phyloP scores from a whole-genome alignment of 306 rosid genomes.

The Carpinus fangiana region DNA sequence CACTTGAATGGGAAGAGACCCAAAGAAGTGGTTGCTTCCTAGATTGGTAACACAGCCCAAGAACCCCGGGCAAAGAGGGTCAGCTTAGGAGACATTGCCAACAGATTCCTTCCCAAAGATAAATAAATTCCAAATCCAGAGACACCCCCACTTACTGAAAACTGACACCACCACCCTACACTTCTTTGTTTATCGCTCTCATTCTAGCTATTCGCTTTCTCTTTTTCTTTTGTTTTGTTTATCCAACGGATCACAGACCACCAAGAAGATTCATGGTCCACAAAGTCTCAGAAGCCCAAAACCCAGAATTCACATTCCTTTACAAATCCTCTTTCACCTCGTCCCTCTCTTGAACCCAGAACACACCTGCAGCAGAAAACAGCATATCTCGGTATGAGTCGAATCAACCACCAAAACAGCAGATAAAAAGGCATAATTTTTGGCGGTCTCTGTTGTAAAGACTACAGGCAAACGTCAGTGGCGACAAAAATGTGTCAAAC shows the following conservation, averaged over 20 bases:
- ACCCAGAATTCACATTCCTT: slow-evolving; percentile 41
- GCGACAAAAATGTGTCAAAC: not conserved
- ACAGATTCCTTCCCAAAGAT: slow-evolving; percentile 40
- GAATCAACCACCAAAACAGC: slow-evolving; percentile 29
- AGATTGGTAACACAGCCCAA: slow-evolving; percentile 60
- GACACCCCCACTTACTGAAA: slow-evolving; percentile 67
- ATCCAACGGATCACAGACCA: slow-evolving; percentile 34
- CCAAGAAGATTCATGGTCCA: slow-evolving; percentile 28
- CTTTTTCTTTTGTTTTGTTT: slow-evolving; percentile 29
- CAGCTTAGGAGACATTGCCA: slow-evolving; percentile 66
- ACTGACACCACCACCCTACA: slow-evolving; percentile 74
- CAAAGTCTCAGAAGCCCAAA: slow-evolving; percentile 27
- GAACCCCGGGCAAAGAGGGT: slow-evolving; percentile 47
- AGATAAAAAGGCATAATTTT: slow-evolving; percentile 37
- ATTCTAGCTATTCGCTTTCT: slow-evolving; percentile 37
- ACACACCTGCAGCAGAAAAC: slow-evolving; percentile 37
- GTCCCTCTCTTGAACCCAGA: slow-evolving; percentile 26
- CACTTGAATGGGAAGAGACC: slow-evolving; percentile 55
- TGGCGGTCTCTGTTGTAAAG: slow-evolving; percentile 22
- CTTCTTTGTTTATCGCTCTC: slow-evolving; percentile 37
- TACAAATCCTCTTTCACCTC: slow-evolving; percentile 27
- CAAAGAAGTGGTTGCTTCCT: slow-evolving; percentile 68
- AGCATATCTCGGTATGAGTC: slow-evolving; percentile 30
- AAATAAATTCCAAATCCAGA: slow-evolving; percentile 48
- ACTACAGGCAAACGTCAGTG: slow-evolving; percentile 27